Evolutionary conservation across 1,284 basidiomycete genomes (phyloP).

Genomic region (Malassezia brasiliensis): DNA sequence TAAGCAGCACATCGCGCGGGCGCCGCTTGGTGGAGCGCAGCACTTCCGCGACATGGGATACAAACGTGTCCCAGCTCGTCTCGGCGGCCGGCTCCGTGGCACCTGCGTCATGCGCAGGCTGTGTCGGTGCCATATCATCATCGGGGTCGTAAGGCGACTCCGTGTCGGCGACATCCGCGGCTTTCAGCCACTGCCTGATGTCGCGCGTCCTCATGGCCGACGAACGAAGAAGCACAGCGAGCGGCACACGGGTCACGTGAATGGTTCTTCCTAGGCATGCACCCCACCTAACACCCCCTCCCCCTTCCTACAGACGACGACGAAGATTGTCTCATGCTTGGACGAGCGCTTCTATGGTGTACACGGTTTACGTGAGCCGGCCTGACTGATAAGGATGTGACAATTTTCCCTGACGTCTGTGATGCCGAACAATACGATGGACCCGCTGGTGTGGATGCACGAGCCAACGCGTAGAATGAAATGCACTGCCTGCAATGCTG

Average conservation of each 20-base stretch:
- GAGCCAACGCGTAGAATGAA: too few relatives aligned
- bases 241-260: neutral
- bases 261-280: too few relatives aligned
- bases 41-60: constrained; percentile 18
- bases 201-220: constrained; percentile 12
- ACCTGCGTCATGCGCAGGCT: neutral
- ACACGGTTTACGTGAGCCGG: too few relatives aligned
- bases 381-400: too few relatives aligned
- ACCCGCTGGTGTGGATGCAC: too few relatives aligned
- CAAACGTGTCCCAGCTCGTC: constrained; percentile 29
- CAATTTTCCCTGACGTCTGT: too few relatives aligned
- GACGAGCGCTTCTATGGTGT: too few relatives aligned
- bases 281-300: too few relatives aligned
- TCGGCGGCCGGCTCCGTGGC: neutral
- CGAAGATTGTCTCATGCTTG: too few relatives aligned
- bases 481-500: too few relatives aligned
- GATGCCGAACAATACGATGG: too few relatives aligned
- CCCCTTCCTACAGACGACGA: too few relatives aligned
- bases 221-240: neutral
- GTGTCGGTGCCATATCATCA: constrained; percentile 31
- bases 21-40: constrained; percentile 19
- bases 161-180: constrained; percentile 1
- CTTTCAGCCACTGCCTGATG: constrained; percentile 16
- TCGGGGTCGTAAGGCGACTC: constrained; percentile 36
- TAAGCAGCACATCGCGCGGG: constrained; percentile 25